A percentile compares a stretch with the other conserved stretches of the same genome.
phyloP scores from a whole-genome alignment of 2,329 filamentous ascomycete species.

The Graphium sp. region DNA sequence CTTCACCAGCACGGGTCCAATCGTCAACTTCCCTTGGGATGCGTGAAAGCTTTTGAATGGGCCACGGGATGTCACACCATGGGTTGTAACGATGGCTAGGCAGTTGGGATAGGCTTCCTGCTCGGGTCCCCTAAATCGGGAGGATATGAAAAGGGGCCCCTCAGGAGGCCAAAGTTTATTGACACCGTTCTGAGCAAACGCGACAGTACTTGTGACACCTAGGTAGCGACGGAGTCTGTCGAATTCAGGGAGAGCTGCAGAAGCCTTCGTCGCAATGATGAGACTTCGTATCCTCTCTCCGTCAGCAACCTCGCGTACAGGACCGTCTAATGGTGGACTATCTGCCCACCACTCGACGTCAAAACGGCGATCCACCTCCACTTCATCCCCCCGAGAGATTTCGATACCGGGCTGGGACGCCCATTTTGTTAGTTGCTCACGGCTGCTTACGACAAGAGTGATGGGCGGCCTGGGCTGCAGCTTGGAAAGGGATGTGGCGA shows the following conservation, averaged over 20 bases:
- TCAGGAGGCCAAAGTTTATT: constrained; percentile 43
- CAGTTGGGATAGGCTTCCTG: constrained; percentile 51
- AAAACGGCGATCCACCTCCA: constrained; percentile 18
- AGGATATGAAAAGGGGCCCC: constrained; percentile 21
- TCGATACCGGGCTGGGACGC: constrained; percentile 22
- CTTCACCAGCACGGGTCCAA: constrained; percentile 26
- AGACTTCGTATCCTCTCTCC: constrained; percentile 46
- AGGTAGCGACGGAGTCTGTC: constrained; percentile 43
- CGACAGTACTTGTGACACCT: constrained; percentile 50
- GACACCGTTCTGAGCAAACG: constrained; percentile 81
- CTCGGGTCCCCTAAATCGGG: constrained; percentile 18
- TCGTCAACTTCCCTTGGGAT: constrained; percentile 25
- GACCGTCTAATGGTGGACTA: constrained; percentile 17
- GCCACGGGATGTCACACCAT: constrained; percentile 33
- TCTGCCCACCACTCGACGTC: constrained; percentile 38
- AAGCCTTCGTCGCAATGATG: constrained; percentile 63
- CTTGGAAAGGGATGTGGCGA: constrained; percentile 54
- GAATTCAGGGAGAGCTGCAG: constrained; percentile 44
- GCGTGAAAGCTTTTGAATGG: constrained; percentile 35
- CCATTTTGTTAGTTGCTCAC: constrained; percentile 31
- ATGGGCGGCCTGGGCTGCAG: constrained; percentile 48
- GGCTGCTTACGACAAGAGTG: constrained; percentile 62
- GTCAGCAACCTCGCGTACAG: constrained; percentile 20
- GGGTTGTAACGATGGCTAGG: constrained; percentile 46
- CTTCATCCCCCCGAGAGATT: constrained; percentile 17